Percentiles rank a stretch among this genome's conserved stretches.
These are phyloP conservation scores for Globisporangium nodosum DNA, from an alignment of 352 stramenopile species.

Conservation along the genomic window DNA sequence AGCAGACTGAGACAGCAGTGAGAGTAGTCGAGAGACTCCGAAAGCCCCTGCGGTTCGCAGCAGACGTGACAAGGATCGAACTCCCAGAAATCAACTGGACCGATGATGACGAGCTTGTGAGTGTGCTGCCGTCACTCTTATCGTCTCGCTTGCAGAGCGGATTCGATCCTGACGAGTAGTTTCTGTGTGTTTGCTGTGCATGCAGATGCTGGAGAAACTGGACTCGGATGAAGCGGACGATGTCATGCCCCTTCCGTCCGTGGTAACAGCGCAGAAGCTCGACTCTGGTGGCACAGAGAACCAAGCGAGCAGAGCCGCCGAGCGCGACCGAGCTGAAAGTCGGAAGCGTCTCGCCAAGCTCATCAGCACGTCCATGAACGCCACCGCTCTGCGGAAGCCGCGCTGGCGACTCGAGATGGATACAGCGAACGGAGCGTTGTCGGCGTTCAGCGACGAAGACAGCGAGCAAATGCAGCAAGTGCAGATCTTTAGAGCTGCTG, in stretches of 20 bases:
- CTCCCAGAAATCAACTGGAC: slow-evolving; percentile 52
- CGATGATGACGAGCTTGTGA: slow-evolving; percentile 46
- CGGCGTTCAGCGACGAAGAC: slow-evolving; percentile 20
- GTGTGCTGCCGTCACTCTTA: background rate
- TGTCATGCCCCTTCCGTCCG: background rate
- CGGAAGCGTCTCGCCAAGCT: slow-evolving; percentile 35
- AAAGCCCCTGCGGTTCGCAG: background rate
- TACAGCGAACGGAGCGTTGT: slow-evolving; percentile 20
- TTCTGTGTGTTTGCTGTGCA: background rate
- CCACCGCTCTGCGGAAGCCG: slow-evolving; percentile 24
- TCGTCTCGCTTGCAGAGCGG: too few relatives aligned
- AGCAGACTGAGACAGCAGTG: background rate
- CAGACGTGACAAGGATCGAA: background rate
- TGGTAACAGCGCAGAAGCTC: background rate
- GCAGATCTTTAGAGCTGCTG: slow-evolving; percentile 41
- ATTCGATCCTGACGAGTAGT: background rate
- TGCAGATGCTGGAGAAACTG: slow-evolving; percentile 30
- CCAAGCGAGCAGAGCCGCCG: slow-evolving; percentile 16
- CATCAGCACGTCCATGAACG: slow-evolving; percentile 26
- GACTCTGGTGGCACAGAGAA: background rate
- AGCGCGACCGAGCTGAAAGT: slow-evolving; percentile 31
- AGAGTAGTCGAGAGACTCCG: background rate
- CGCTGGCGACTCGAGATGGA: slow-evolving; percentile 48
- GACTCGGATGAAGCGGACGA: slow-evolving; percentile 15
- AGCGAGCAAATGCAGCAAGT: slow-evolving; percentile 18